These are phyloP conservation scores for Cladophialophora carrionii DNA, from an alignment of 2,329 filamentous ascomycete genomes.

Conservation along the genomic window DNA sequence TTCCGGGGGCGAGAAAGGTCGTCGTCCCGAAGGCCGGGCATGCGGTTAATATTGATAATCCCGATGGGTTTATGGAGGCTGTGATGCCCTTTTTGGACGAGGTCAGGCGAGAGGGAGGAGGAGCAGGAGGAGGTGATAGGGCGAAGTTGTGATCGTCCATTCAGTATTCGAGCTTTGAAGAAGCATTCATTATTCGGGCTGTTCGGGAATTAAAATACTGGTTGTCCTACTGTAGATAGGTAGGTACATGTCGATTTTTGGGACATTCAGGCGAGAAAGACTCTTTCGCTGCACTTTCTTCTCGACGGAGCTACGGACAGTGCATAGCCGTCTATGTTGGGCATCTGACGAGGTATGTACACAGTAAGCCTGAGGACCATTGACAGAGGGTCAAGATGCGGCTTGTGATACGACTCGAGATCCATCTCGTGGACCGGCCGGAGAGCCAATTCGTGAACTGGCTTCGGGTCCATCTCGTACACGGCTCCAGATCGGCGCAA, in stretches of 20 bases:
- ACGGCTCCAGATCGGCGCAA: background rate
- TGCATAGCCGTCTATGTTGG: background rate
- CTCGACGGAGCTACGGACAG: background rate
- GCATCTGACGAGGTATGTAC: background rate
- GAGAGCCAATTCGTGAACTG: too few species aligned
- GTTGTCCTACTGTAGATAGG: too few species aligned
- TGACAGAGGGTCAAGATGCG: too few species aligned
- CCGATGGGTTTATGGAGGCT: slow-evolving; percentile 23
- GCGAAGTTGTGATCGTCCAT: slow-evolving; percentile 1
- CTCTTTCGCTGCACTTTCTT: background rate
- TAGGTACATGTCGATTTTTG: too few species aligned
- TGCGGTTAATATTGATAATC: slow-evolving; percentile 17
- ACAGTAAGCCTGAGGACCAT: background rate
- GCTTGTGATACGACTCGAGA: too few species aligned
- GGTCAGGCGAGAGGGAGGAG: background rate
- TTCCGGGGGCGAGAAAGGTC: slow-evolving; percentile 27
- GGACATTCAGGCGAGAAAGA: too few species aligned
- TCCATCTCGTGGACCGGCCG: too few species aligned
- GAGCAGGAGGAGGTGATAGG: background rate
- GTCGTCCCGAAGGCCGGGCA: slow-evolving; percentile 6
- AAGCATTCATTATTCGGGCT: background rate
- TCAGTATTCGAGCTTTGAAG: background rate
- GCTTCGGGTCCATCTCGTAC: too few species aligned
- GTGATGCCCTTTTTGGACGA: slow-evolving; percentile 26
- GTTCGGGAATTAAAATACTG: background rate